Base-by-base conservation (phyloP, 2,329 filamentous ascomycete species). In the Ophiostoma pallidulum region DNA sequence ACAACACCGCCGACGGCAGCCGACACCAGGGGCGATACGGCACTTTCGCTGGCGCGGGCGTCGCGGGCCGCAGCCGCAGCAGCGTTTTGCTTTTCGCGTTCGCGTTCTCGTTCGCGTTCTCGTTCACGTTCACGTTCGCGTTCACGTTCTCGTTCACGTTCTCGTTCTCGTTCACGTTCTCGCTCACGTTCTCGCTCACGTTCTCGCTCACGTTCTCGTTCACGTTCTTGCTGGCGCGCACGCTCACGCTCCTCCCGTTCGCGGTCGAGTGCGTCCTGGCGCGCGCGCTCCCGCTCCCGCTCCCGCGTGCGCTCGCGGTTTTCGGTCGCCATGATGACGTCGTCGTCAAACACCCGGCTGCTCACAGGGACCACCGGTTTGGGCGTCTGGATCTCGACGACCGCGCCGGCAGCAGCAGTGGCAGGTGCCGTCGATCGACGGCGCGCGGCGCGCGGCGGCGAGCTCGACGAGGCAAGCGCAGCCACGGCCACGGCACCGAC, bases 381-480 rank as follows among this genome's bases (percentile, higher is more conserved):
- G 3, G 90, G 90, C 57, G 94, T 87, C 61, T 92, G 84, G n/a
- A 96, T 71, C 10, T 82, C 80, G 28, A 88, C 74, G 0, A 78
- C 71, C 6, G 69, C 77, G n/a, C n/a, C n/a, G n/a, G n/a, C n/a
- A n/a, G n/a, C n/a, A n/a, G n/a, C n/a, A n/a, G n/a, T n/a, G n/a
- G n/a, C n/a, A n/a, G n/a, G n/a, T n/a, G n/a, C n/a, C n/a, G n/a
- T n/a, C n/a, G n/a, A n/a, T n/a, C n/a, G n/a, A n/a, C n/a, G n/a
- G n/a, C n/a, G n/a, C n/a, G n/a, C n/a, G n/a, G n/a, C n/a, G n/a
- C n/a, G n/a, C n/a, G n/a, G n/a, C n/a, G n/a, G n/a, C n/a, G n/a
- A n/a, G n/a, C n/a, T n/a, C n/a, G n/a, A n/a, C n/a, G n/a, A n/a
- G n/a, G n/a, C n/a, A n/a, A n/a, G n/a, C n/a, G 45, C 26, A 20